Conservation (phyloP, 805 yeast species). For the Teunomyces kruisii region DNA sequence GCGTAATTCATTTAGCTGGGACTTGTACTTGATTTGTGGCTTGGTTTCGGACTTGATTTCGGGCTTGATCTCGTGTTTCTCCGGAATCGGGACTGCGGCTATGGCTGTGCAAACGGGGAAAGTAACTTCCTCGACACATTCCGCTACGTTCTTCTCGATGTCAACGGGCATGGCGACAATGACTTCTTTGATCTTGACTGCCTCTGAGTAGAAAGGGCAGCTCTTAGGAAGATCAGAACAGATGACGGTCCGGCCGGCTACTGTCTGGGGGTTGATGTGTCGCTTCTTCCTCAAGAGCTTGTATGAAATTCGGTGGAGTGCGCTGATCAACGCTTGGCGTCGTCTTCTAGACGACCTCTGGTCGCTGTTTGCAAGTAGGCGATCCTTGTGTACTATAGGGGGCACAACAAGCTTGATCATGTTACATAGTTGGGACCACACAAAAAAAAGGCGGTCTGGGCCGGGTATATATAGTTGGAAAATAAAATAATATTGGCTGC, state of each 20-base stretch:
- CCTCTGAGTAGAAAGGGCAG: slow-evolving; percentile 1
- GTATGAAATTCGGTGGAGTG: neutral
- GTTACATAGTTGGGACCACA: neutral
- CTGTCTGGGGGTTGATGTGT: neutral
- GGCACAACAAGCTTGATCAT: slow-evolving; percentile 2
- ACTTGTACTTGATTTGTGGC: slow-evolving; percentile 8
- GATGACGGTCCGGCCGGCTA: neutral
- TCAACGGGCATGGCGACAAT: neutral
- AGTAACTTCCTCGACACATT: neutral
- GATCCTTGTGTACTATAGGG: neutral
- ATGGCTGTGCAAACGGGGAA: too few species aligned
- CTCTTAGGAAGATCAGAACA: neutral
- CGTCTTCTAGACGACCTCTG: neutral
- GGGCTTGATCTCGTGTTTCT: neutral
- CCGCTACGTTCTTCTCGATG: neutral
- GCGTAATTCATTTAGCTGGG: slow-evolving; percentile 8
- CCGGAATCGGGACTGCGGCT: too few species aligned
- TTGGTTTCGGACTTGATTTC: neutral
- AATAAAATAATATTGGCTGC: slow-evolving; percentile 1
- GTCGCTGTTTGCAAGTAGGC: neutral
- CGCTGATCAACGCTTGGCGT: neutral
- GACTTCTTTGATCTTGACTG: neutral
- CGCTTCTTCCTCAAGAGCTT: neutral
- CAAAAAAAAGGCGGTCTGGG: neutral
- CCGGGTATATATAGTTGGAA: neutral